Base-by-base conservation (phyloP, 768 basidiomycete species). In the Rhodotorula toruloides region DNA sequence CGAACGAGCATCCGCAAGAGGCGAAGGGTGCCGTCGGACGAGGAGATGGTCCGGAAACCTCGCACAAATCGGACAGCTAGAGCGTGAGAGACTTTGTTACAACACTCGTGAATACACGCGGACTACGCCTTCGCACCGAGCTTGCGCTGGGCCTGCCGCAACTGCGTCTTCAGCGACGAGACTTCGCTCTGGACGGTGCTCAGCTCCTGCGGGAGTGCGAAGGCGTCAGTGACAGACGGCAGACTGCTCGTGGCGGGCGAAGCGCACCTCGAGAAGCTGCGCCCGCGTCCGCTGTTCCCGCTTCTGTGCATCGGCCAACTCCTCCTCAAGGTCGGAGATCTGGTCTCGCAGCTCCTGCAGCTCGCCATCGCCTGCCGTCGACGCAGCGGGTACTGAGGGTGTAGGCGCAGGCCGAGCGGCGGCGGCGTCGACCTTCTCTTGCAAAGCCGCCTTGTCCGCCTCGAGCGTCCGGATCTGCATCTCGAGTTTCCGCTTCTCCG, bases 261-360 rank as follows among this genome's bases (percentile, higher is more conserved):
- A n/a, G n/a, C 65, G 31, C 29, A 67, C 61, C 4, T 63, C 70
- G 48, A 99, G 81, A 60, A 99, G 76, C 39, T 87, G 86, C 61
- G 90, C 85, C 70, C 87, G 82, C 79, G 93, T 91, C 14, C 81
- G 83, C 78, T 91, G 88, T 74, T 92, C 90, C 75, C 92, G 88
- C 34, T 84, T 86, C 74, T 83, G 80, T 14, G 86, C 86, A 27
- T 82, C 81, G 54, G 84, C 82, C 52, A 91, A 81, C 57, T 84
- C 82, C 52, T 82, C 82, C 72, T 83, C 81, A 54, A 82, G 80
- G 59, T 86, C 87, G 13, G 79, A 76, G 12, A 92, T 79, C 75
- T 89, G 84, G 21, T 76, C 77, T 67, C 87, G 86, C 46, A 91
- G 76, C 70, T 87, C 85, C 74, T 75, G 74, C n/a, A 80, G 63